These are phyloP conservation scores for Cyclotella choctawhatcheeana DNA, from an alignment of 108 stramenopile species.

Conservation along the genomic window DNA sequence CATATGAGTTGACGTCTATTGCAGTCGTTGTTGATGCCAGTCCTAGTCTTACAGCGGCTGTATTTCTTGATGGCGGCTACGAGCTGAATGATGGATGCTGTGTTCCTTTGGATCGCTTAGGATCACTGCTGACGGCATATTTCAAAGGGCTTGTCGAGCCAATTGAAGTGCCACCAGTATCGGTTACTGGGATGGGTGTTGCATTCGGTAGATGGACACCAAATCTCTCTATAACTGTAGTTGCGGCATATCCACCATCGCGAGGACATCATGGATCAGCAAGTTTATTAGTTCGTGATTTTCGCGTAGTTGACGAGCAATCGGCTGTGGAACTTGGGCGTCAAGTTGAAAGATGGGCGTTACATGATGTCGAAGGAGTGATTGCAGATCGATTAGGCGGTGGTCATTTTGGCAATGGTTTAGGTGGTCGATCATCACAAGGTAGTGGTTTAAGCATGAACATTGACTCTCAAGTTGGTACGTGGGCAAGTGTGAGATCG, in stretches of 20 bases:
- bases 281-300: slow-evolving; percentile 75
- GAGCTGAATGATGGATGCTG: slow-evolving; percentile 22
- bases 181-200: slow-evolving; percentile 44
- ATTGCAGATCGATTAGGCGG: slow-evolving; percentile 70
- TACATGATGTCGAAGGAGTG: slow-evolving; percentile 67
- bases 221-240: slow-evolving; percentile 71
- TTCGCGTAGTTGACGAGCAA: slow-evolving; percentile 58
- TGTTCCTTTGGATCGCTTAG: slow-evolving; percentile 75
- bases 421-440: slow-evolving; percentile 8
- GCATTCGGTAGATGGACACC: slow-evolving; percentile 64
- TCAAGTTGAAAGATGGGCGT: slow-evolving; percentile 71
- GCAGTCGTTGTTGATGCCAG: slow-evolving; percentile 86
- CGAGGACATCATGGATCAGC: slow-evolving; percentile 57
- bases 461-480: neutral
- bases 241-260: slow-evolving; percentile 73
- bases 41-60: slow-evolving; percentile 71
- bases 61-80: slow-evolving; percentile 34
- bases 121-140: slow-evolving; percentile 64
- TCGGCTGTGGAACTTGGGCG: slow-evolving; percentile 57
- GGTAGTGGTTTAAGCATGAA: neutral
- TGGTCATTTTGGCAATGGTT: slow-evolving; percentile 30
- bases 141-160: slow-evolving; percentile 70
- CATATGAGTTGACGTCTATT: slow-evolving; percentile 81
- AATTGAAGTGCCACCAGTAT: slow-evolving; percentile 56
- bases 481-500: slow-evolving; percentile 49